phyloP scores from a whole-genome alignment of 2,329 filamentous ascomycete genomes.

The Fragosphaeria purpurea region DNA sequence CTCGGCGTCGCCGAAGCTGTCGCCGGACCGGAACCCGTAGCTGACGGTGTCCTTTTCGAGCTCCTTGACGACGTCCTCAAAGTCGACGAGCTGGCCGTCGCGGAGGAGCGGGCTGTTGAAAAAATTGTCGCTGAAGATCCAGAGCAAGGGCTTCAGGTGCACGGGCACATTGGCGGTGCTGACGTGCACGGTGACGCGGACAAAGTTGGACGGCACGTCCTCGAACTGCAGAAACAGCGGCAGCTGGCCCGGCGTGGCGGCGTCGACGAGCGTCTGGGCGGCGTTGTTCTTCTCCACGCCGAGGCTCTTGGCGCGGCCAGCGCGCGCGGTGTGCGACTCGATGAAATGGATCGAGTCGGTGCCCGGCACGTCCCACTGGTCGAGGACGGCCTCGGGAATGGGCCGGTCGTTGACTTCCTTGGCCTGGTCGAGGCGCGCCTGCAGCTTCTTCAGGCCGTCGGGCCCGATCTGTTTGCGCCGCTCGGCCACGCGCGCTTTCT shows the following conservation, averaged over 20 bases:
- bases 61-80: conserved; percentile 85
- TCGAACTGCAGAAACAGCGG: conserved; percentile 95
- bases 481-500: conserved; percentile 66
- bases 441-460: conserved; percentile 68
- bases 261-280: conserved; percentile 68
- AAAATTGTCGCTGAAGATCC: conserved; percentile 82
- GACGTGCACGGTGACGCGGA: conserved; percentile 71
- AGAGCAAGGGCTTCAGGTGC: conserved; percentile 74
- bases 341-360: conserved; percentile 95
- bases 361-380: conserved; percentile 70
- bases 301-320: conserved; percentile 64
- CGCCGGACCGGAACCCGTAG: conserved; percentile 63
- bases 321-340: conserved; percentile 71
- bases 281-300: conserved; percentile 53
- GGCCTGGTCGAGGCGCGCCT: conserved; percentile 66
- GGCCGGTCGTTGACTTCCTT: conserved; percentile 82
- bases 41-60: conserved; percentile 85
- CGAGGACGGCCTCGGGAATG: conserved; percentile 73
- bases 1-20: conserved; percentile 65
- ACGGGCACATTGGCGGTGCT: conserved; percentile 68
- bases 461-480: conserved; percentile 70
- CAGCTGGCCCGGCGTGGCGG: conserved; percentile 37
- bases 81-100: conserved; percentile 67
- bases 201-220: conserved; percentile 86
- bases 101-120: conserved; percentile 82